phyloP scores from a whole-genome alignment of 2,329 filamentous ascomycete species.

The Sporothrix mexicana region DNA sequence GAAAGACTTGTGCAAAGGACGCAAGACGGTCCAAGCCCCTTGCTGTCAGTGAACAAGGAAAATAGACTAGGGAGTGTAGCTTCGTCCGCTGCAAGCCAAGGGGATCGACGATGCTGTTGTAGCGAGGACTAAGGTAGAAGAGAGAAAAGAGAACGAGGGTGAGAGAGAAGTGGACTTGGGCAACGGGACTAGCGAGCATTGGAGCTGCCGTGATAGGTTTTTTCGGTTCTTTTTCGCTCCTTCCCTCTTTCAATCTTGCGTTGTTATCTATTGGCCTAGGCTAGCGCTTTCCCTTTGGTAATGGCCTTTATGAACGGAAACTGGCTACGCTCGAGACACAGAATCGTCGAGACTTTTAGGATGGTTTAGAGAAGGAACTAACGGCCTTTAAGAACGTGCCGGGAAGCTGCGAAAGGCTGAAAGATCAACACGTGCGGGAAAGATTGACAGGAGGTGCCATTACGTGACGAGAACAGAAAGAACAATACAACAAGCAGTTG shows the following conservation, averaged over 20 bases:
- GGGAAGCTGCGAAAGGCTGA: conserved; percentile 17
- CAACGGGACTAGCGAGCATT: neutral
- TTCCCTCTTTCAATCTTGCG: conserved; percentile 11
- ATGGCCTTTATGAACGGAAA: conserved; percentile 31
- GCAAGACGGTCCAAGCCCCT: conserved; percentile 12
- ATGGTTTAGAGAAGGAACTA: neutral
- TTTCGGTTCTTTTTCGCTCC: conserved; percentile 9
- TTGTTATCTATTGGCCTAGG: conserved; percentile 12
- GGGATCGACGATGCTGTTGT: conserved; percentile 22
- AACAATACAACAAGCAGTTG: neutral
- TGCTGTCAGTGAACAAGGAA: neutral
- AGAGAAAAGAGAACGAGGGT: neutral
- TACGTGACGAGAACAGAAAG: conserved; percentile 7
- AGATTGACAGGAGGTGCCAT: conserved; percentile 5
- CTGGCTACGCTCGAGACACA: neutral
- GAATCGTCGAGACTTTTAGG: neutral
- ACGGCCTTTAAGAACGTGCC: neutral
- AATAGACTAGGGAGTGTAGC: conserved; percentile 17
- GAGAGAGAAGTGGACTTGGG: conserved; percentile 14
- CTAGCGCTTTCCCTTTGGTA: conserved; percentile 28
- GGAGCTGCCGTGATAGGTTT: conserved; percentile 29
- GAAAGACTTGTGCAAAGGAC: conserved; percentile 9
- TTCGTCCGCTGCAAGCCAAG: conserved; percentile 18
- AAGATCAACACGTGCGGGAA: conserved; percentile 12
- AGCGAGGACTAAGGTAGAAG: neutral